Conservation (phyloP, 352 stramenopile species). For the Phytophthora brassicae region DNA sequence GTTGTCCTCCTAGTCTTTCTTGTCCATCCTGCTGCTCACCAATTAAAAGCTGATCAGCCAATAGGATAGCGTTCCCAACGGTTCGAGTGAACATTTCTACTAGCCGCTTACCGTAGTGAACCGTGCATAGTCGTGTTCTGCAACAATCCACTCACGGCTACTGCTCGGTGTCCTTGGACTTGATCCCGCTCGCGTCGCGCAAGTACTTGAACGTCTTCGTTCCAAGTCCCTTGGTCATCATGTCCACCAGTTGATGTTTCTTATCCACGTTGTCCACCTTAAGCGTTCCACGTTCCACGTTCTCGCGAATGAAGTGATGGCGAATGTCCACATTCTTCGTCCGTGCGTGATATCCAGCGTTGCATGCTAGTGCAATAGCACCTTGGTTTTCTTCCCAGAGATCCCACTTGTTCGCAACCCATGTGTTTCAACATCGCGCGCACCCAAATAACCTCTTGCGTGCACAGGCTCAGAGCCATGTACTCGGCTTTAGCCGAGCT, state of each 20-base stretch:
- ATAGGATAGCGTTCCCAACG: too few relatives aligned
- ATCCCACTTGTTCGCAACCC: too few relatives aligned
- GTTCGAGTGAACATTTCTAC: too few relatives aligned
- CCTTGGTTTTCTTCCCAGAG: background rate
- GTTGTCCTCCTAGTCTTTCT: too few relatives aligned
- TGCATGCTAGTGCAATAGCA: too few relatives aligned
- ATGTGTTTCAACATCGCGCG: too few relatives aligned
- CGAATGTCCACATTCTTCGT: background rate
- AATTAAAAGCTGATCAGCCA: too few relatives aligned
- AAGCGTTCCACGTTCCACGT: constrained; percentile 2
- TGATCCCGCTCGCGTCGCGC: background rate
- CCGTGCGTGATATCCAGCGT: background rate
- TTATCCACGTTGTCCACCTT: constrained; percentile 7
- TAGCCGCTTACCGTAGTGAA: too few relatives aligned
- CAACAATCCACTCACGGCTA: constrained; percentile 13
- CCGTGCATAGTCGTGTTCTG: too few relatives aligned
- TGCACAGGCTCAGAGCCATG: background rate
- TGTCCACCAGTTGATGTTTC: constrained; percentile 1
- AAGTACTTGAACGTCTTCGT: constrained; percentile 14
- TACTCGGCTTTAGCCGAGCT: background rate
- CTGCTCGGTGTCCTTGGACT: background rate
- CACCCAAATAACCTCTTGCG: background rate
- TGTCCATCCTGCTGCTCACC: too few relatives aligned
- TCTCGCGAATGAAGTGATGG: constrained; percentile 10
- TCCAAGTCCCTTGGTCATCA: too few relatives aligned